Conservation (phyloP, 129 eudicot genomes). For the Escallonia herrerae region DNA sequence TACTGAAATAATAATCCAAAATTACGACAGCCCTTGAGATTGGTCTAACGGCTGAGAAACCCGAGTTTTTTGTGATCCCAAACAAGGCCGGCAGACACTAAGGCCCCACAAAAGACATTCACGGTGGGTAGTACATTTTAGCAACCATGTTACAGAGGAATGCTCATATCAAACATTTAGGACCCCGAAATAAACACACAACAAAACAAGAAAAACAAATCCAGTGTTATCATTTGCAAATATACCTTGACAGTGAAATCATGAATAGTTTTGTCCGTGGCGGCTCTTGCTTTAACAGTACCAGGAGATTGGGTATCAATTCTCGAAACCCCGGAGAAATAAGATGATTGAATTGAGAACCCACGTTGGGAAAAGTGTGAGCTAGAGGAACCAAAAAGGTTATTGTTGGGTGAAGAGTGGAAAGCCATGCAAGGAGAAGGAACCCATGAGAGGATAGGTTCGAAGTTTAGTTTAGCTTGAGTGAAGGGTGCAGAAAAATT, state of each 20-base stretch:
- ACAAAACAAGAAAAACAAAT: background rate
- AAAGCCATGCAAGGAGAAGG: slow-evolving; percentile 18
- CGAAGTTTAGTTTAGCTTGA: background rate
- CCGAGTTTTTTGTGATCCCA: background rate
- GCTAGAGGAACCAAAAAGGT: slow-evolving; percentile 36
- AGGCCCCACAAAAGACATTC: background rate
- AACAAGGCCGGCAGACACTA: background rate
- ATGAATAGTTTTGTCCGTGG: slow-evolving; percentile 65
- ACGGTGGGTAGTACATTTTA: slow-evolving; percentile 3
- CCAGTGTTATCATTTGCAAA: background rate
- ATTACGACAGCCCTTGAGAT: no score
- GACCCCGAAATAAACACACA: background rate
- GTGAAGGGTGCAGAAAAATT: slow-evolving; percentile 18
- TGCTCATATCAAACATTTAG: no score
- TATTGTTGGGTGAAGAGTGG: slow-evolving; percentile 10
- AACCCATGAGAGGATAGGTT: slow-evolving; percentile 5
- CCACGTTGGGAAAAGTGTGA: slow-evolving; percentile 49
- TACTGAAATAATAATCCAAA: no score
- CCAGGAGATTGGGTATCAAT: slow-evolving; percentile 29
- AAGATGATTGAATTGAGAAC: slow-evolving; percentile 37
- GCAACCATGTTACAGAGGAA: no score
- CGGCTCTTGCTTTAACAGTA: slow-evolving; percentile 49
- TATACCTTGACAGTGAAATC: slow-evolving; percentile 79
- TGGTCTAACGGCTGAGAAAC: no score
- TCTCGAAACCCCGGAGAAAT: slow-evolving; percentile 19